These are phyloP conservation scores for Pugionium dolabratum DNA, from an alignment of 345 rosid genomes.

Conservation along the genomic window DNA sequence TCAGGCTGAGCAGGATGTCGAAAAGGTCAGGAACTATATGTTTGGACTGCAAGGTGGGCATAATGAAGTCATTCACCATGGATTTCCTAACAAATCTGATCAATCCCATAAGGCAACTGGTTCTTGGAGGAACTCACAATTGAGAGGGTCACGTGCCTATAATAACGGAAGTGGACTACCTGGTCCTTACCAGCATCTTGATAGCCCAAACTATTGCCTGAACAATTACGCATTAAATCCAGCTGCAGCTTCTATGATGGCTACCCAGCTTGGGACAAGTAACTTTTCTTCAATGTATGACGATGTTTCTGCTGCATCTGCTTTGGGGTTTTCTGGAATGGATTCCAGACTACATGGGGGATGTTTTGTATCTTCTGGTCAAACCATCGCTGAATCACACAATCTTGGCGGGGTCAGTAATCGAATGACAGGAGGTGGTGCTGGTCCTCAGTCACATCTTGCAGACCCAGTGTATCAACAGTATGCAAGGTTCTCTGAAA, in stretches of 20 bases:
- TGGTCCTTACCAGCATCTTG: constrained; percentile 52
- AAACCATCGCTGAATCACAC: constrained; percentile 49
- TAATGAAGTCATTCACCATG: constrained; percentile 43
- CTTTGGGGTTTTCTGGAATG: constrained; percentile 42
- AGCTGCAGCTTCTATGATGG: constrained; percentile 58
- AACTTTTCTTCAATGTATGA: constrained; percentile 67
- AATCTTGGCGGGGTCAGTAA: constrained; percentile 47
- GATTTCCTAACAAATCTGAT: constrained; percentile 48
- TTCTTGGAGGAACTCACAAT: constrained; percentile 46
- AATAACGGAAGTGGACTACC: constrained; percentile 50
- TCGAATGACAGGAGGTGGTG: constrained; percentile 50
- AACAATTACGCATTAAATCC: constrained; percentile 60
- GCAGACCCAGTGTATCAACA: constrained; percentile 68
- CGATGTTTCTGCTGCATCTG: constrained; percentile 58
- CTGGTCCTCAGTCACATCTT: constrained; percentile 54
- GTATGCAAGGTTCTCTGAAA: constrained; percentile 55
- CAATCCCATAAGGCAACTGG: constrained; percentile 39
- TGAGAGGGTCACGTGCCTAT: constrained; percentile 61
- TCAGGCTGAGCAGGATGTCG: constrained; percentile 47
- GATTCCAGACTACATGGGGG: constrained; percentile 66
- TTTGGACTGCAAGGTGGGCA: constrained; percentile 39
- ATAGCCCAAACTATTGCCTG: constrained; percentile 50
- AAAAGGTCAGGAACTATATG: constrained; percentile 51
- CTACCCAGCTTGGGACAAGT: constrained; percentile 61
- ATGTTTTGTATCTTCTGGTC: constrained; percentile 50